Percentiles rank a stretch among this genome's conserved stretches.
These are phyloP conservation scores for Phalaenopsis aphrodite DNA, from an alignment of 106 monocot species.

Conservation along the genomic window DNA sequence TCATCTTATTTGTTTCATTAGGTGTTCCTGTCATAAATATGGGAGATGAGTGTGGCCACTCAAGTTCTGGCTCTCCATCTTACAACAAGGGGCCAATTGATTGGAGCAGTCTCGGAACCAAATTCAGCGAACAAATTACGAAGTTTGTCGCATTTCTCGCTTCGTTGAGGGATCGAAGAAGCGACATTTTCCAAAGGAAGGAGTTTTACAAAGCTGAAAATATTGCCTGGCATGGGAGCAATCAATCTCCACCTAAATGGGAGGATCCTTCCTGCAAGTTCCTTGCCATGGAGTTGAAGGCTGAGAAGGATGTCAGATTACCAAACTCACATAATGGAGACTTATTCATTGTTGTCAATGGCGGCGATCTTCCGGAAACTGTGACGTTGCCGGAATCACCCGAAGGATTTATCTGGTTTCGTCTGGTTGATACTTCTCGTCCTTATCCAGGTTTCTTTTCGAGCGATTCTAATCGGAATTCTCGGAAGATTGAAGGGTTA, in stretches of 20 bases:
- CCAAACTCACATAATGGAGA: conserved; percentile 14
- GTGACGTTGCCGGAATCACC: conserved; percentile 40
- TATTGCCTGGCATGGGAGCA: conserved; percentile 63
- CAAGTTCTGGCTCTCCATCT: conserved; percentile 44
- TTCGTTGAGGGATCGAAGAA: conserved; percentile 55
- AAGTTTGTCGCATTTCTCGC: conserved; percentile 60
- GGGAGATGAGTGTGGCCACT: conserved; percentile 81
- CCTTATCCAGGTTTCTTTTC: conserved; percentile 70
- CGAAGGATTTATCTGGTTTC: conserved; percentile 39
- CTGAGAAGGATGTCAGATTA: conserved; percentile 24
- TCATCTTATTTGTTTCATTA: conserved; percentile 75
- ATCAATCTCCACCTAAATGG: conserved; percentile 71
- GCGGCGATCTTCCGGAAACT: conserved; percentile 20
- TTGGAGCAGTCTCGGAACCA: conserved; percentile 41
- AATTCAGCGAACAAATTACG: conserved; percentile 46
- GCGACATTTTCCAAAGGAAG: conserved; percentile 59
- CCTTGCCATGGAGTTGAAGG: conserved; percentile 59
- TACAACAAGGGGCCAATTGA: conserved; percentile 44
- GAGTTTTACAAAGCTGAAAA: conserved; percentile 58
- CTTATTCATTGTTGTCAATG: conserved; percentile 72
- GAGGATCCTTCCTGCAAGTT: conserved; percentile 69
- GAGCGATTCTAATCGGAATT: conserved; percentile 19
- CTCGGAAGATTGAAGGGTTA: conserved; percentile 17
- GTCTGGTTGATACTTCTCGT: conserved; percentile 68
- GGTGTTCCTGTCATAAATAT: conserved; percentile 85